Evolutionary conservation across 768 basidiomycete species (phyloP).

Genomic region (Sutorius australiensis): DNA sequence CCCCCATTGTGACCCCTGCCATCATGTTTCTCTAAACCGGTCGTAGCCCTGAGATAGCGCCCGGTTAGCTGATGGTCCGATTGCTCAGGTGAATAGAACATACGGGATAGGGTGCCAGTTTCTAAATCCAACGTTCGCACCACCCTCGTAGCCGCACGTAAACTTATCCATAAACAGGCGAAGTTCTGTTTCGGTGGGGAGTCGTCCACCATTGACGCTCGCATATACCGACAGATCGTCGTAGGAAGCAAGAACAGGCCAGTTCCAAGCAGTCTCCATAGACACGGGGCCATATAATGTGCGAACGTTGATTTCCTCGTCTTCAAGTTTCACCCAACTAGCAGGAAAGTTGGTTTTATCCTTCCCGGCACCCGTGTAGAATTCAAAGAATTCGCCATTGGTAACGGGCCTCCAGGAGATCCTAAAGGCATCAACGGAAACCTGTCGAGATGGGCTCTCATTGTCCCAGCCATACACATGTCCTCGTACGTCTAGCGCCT

Average conservation of each 20-base stretch:
- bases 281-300: slow-evolving; percentile 84
- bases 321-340: slow-evolving; percentile 20
- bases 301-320: slow-evolving; percentile 51
- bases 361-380: slow-evolving; percentile 47
- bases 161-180: slow-evolving; percentile 74
- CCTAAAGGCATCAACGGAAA: slow-evolving; percentile 64
- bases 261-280: slow-evolving; percentile 71
- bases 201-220: slow-evolving; percentile 81
- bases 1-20: slow-evolving; percentile 86
- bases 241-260: slow-evolving; percentile 84
- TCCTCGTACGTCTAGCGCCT: slow-evolving; percentile 37
- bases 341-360: slow-evolving; percentile 36
- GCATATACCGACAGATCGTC: slow-evolving; percentile 79
- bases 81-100: slow-evolving; percentile 29
- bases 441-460: slow-evolving; percentile 66
- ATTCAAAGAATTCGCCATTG: slow-evolving; percentile 80
- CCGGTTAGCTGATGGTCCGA: slow-evolving; percentile 1
- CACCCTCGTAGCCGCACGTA: slow-evolving; percentile 68
- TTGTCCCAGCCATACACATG: slow-evolving; percentile 96
- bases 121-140: slow-evolving; percentile 80
- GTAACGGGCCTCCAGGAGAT: slow-evolving; percentile 85
- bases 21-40: slow-evolving; percentile 46
- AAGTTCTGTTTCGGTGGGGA: slow-evolving; percentile 90
- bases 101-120: slow-evolving; percentile 95
- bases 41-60: slow-evolving; percentile 53